phyloP scores from a whole-genome alignment of 2,329 filamentous ascomycete species.

The Myriosclerotinia duriaeana region DNA sequence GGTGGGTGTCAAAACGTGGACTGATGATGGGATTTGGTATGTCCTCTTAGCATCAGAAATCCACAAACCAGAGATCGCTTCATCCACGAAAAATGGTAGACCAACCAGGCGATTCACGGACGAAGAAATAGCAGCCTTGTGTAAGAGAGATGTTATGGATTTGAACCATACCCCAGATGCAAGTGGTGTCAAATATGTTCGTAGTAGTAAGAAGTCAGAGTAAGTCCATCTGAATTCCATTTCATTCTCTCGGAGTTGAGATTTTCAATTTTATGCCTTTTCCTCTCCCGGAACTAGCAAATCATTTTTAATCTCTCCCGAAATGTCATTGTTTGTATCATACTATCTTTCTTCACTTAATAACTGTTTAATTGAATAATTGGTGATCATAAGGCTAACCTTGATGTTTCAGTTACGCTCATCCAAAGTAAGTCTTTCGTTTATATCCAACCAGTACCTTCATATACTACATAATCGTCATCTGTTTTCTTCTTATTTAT shows the following conservation, averaged over 20 bases:
- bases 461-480: neutral
- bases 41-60: neutral
- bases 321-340: no score
- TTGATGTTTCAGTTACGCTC: no score
- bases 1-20: slow-evolving; percentile 11
- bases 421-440: no score
- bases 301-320: neutral
- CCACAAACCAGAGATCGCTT: neutral
- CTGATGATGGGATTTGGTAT: neutral
- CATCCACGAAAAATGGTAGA: neutral
- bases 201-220: neutral
- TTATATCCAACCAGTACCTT: no score
- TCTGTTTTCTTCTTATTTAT: neutral
- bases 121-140: neutral
- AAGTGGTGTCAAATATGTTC: slow-evolving; percentile 1
- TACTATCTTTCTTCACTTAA: no score
- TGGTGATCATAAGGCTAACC: no score
- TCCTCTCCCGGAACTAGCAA: neutral
- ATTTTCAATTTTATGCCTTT: neutral
- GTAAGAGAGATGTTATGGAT: neutral
- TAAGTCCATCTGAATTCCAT: neutral
- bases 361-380: no score
- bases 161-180: neutral
- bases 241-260: neutral
- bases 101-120: neutral